Base-by-base conservation (phyloP, 306 rosid species). In the Leucaena leucocephala region DNA sequence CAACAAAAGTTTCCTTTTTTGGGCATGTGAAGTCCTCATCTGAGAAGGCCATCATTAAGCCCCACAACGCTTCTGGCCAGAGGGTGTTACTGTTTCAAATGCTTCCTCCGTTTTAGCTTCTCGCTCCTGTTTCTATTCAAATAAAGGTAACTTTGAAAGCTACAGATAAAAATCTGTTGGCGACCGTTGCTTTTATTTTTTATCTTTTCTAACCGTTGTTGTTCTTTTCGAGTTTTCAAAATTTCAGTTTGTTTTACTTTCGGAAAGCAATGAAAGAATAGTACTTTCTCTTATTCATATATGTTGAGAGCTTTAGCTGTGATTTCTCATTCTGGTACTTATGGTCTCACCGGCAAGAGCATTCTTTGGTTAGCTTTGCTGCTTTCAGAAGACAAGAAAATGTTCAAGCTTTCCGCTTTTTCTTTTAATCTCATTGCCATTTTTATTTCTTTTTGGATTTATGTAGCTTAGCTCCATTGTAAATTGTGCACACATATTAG, bases 1-100 rank as follows among this genome's bases (percentile, higher is more conserved):
- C 59, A 69, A 75, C n/a, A 21, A 77, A 77, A 86, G 45, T 63
- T 77, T 72, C 78, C 50, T 62, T 85, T 81, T 84, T 81, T 69
- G 40, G 27, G 78, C 71, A 80, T 81, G 69, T 75, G n/a, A 67
- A 46, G 17, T 55, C 69, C 49, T 48, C 74, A 49, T 67, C 72
- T 9, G 7, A 55, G 81, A 38, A 84, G 77, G 68, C 68, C 66
- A 81, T 27, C 27, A 27, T 63, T 77, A 81, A 58, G 64, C 55
- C 62, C 34, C 62, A 72, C 78, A 79, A 65, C 46, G 81, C 80
- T 72, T 75, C 67, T 87, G 97, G 85, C 97, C 92, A 90, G 87
- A 85, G 87, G 94, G 97, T 92, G 91, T 9, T 90, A 82, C 80
- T 40, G 84, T 83, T 90, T 88, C 88, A 83, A 91, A 88, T 77